Percentiles rank a stretch among this genome's conserved stretches.
Evolutionary conservation across 768 basidiomycete species (phyloP).

Genomic region (Mrakia frigida): DNA sequence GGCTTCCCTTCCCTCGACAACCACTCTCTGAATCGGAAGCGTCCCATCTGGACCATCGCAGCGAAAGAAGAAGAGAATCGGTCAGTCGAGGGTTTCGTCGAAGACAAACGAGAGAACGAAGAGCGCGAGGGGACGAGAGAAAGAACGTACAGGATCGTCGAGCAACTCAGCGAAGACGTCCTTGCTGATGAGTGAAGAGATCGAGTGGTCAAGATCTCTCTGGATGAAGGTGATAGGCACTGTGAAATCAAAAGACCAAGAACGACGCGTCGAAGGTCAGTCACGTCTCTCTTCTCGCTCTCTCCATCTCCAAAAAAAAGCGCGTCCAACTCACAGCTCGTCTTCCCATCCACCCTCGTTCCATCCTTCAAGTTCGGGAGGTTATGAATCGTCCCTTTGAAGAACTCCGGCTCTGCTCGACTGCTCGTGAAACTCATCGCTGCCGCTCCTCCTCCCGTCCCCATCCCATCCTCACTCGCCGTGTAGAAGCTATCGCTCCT

Average conservation of each 20-base stretch:
- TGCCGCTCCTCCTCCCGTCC: no score
- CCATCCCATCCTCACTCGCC: not conserved
- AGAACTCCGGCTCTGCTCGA: not conserved
- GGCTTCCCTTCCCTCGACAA: constrained; percentile 6
- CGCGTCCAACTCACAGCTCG: not conserved
- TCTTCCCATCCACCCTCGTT: constrained; percentile 6
- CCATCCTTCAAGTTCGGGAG: not conserved
- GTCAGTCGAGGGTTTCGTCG: no score
- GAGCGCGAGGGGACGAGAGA: not conserved
- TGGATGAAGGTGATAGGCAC: constrained; percentile 16
- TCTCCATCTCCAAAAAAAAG: no score
- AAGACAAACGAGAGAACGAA: no score
- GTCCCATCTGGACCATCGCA: not conserved
- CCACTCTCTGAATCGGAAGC: constrained; percentile 7
- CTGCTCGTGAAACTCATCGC: not conserved
- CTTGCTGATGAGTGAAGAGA: constrained; percentile 12
- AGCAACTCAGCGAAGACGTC: not conserved
- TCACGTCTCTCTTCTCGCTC: not conserved
- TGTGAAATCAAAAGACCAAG: not conserved
- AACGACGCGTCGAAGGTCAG: not conserved
- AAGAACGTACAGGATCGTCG: not conserved
- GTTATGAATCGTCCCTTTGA: not conserved
- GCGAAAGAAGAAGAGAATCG: not conserved
- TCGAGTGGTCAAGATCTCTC: constrained; percentile 18
- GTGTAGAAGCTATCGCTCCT: not conserved